phyloP scores from a whole-genome alignment of 768 basidiomycete species.

The Pholiota molesta region DNA sequence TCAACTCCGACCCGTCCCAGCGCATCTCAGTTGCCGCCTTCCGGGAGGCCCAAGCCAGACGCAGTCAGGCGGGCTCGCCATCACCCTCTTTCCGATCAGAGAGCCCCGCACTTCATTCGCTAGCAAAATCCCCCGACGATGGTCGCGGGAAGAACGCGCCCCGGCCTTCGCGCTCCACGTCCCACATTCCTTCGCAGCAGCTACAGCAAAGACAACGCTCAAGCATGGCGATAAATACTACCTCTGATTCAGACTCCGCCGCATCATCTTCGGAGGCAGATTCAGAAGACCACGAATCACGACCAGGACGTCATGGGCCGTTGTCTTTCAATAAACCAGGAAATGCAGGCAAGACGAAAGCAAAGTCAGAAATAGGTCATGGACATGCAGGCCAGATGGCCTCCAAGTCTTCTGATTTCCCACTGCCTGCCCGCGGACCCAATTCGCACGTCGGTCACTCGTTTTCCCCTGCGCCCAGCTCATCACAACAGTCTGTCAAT shows the following conservation, averaged over 20 bases:
- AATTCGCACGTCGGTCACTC: slow-evolving; percentile 35
- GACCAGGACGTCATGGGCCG: slow-evolving; percentile 12
- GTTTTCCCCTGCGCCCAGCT: slow-evolving; percentile 14
- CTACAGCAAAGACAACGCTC: slow-evolving; percentile 23
- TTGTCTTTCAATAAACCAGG: slow-evolving; percentile 18
- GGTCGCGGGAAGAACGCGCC: slow-evolving; percentile 26
- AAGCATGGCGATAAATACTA: slow-evolving; percentile 25
- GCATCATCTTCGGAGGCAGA: slow-evolving; percentile 28
- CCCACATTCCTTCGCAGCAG: slow-evolving; percentile 16
- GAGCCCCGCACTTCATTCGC: slow-evolving; percentile 30
- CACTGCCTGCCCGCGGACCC: slow-evolving; percentile 23
- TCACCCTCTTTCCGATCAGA: slow-evolving; percentile 50
- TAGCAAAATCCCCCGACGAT: slow-evolving; percentile 21
- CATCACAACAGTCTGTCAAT: slow-evolving; percentile 11
- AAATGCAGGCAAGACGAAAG: slow-evolving; percentile 26
- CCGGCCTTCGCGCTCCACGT: slow-evolving; percentile 26
- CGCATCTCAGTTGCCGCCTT: slow-evolving; percentile 84
- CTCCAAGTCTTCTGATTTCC: slow-evolving; percentile 20
- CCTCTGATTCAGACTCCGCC: slow-evolving; percentile 33
- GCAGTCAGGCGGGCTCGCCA: slow-evolving; percentile 64
- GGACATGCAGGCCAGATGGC: slow-evolving; percentile 23
- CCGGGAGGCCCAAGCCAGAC: slow-evolving; percentile 73
- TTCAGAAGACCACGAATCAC: slow-evolving; percentile 26
- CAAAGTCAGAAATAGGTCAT: slow-evolving; percentile 47
- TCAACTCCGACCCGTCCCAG: slow-evolving; percentile 67